These are phyloP conservation scores for Aspergillus homomorphus DNA, from an alignment of 495 filamentous ascomycete genomes.

Conservation along the genomic window DNA sequence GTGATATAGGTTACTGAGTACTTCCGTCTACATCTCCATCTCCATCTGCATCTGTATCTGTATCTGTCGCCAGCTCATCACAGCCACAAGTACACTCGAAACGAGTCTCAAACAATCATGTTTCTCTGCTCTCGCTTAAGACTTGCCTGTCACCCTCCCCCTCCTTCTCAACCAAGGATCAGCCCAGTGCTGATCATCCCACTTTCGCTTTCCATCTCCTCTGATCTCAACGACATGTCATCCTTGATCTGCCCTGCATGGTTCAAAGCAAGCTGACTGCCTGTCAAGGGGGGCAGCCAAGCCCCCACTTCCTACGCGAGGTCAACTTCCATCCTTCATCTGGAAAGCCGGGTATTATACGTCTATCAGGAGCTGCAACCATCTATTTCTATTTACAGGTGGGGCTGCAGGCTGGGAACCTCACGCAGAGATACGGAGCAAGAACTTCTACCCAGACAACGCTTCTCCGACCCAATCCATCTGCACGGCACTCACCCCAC, in stretches of 20 bases:
- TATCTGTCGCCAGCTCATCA: neutral
- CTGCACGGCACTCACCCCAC: slow-evolving; percentile 82
- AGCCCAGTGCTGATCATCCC: slow-evolving; percentile 3
- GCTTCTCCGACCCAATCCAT: slow-evolving; percentile 81
- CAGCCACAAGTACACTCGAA: neutral
- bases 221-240: slow-evolving; percentile 7
- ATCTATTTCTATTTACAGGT: neutral
- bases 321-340: neutral
- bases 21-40: neutral
- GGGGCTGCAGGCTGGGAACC: neutral
- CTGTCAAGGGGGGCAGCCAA: slow-evolving; percentile 1
- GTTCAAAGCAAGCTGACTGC: neutral
- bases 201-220: neutral
- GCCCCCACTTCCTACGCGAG: neutral
- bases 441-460: slow-evolving; percentile 39
- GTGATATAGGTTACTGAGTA: too few species aligned
- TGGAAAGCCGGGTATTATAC: neutral
- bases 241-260: slow-evolving; percentile 1
- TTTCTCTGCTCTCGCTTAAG: neutral
- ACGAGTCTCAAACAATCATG: neutral
- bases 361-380: neutral
- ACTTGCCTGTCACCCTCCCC: neutral
- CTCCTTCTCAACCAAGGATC: neutral
- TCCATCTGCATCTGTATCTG: neutral
- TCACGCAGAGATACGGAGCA: neutral